Conservation (phyloP, 208 protist species). For the Trypanosoma melophagium region DNA sequence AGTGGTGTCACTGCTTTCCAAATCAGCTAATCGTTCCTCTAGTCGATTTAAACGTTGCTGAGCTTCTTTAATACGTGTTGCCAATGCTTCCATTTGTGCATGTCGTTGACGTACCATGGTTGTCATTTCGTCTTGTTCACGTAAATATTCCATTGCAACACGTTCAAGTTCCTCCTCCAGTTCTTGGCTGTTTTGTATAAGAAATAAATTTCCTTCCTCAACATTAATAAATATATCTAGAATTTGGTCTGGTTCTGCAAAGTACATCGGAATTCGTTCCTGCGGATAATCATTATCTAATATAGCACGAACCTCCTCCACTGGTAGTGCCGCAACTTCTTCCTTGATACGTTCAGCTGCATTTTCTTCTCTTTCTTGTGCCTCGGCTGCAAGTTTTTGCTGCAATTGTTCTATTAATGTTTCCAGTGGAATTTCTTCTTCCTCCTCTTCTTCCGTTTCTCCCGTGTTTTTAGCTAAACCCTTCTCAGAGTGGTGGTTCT, state of each 20-base stretch:
- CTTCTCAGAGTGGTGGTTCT: too few relatives aligned
- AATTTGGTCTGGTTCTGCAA: conserved; percentile 88
- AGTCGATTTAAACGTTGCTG: conserved; percentile 74
- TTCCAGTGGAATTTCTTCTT: conserved; percentile 50
- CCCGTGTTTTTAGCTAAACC: neutral
- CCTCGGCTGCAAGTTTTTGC: conserved; percentile 45
- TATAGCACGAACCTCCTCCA: conserved; percentile 50
- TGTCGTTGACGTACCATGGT: conserved; percentile 79
- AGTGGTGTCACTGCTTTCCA: conserved; percentile 42
- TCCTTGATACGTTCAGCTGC: conserved; percentile 36
- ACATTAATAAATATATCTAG: conserved; percentile 95
- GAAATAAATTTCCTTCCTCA: conserved; percentile 95
- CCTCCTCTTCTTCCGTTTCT: conserved; percentile 29
- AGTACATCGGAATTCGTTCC: conserved; percentile 91
- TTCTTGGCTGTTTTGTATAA: conserved; percentile 96
- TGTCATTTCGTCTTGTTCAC: conserved; percentile 86
- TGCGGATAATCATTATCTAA: conserved; percentile 70
- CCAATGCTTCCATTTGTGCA: conserved; percentile 82
- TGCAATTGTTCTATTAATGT: conserved; percentile 58
- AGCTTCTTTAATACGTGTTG: conserved; percentile 72
- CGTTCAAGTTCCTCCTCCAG: conserved; percentile 94
- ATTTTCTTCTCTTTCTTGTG: conserved; percentile 43
- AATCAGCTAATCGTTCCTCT: conserved; percentile 50
- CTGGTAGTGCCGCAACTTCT: conserved; percentile 56
- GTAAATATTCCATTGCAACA: conserved; percentile 79